Conservation (phyloP, 1,284 basidiomycete species). For the Flammula alnicola region DNA sequence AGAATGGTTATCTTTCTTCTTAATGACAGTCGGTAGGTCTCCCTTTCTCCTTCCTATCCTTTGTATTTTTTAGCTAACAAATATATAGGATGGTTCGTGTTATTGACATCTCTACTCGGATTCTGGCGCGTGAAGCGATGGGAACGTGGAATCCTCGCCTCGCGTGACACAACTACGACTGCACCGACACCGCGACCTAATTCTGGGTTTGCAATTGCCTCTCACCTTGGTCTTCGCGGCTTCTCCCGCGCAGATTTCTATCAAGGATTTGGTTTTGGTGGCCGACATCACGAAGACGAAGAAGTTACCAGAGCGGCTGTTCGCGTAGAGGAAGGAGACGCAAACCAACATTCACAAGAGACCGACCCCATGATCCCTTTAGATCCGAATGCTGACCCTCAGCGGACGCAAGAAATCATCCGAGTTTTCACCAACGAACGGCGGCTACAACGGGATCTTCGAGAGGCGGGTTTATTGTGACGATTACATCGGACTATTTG, state of each 20-base stretch:
- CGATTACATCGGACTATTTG: slow-evolving; percentile 5
- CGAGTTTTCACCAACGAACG: slow-evolving; percentile 58
- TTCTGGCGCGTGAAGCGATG: slow-evolving; percentile 94
- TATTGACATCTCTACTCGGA: slow-evolving; percentile 85
- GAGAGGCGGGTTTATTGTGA: slow-evolving; percentile 68
- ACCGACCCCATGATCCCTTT: slow-evolving; percentile 45
- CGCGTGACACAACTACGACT: slow-evolving; percentile 42
- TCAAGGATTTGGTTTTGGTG: slow-evolving; percentile 52
- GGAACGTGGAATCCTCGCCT: slow-evolving; percentile 74
- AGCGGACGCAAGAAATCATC: slow-evolving; percentile 46
- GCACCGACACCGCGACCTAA: slow-evolving; percentile 28
- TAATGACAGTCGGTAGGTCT: slow-evolving; percentile 84
- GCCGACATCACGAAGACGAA: slow-evolving; percentile 30
- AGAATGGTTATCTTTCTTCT: slow-evolving; percentile 92
- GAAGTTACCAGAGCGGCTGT: slow-evolving; percentile 27
- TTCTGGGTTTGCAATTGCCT: slow-evolving; percentile 25
- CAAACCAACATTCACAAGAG: slow-evolving; percentile 30
- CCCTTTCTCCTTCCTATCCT: slow-evolving; percentile 11
- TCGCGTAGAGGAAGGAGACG: slow-evolving; percentile 32
- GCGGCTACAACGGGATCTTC: slow-evolving; percentile 61
- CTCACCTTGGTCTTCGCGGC: slow-evolving; percentile 50
- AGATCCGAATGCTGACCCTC: slow-evolving; percentile 38
- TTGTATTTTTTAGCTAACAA: background rate
- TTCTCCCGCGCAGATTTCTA: slow-evolving; percentile 51
- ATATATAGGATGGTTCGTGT: slow-evolving; percentile 82